A percentile compares a stretch with the other conserved stretches of the same genome.
Evolutionary conservation across 441 rosid genomes (phyloP).

Genomic region (Euphorbia corollata): DNA sequence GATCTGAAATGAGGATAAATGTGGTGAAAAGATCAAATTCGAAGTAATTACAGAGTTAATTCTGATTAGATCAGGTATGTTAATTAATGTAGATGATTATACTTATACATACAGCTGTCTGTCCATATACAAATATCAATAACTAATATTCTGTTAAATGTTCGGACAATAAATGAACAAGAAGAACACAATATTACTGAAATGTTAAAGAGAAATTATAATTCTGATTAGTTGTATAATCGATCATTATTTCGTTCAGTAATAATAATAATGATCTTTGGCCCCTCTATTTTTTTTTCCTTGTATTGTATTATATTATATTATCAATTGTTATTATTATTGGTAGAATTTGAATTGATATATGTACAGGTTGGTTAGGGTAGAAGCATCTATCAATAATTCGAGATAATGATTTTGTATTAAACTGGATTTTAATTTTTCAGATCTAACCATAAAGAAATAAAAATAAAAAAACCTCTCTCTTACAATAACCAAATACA

Average conservation of each 20-base stretch:
- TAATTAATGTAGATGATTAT: conserved; percentile 1
- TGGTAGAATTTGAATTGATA: too few relatives aligned
- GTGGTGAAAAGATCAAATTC: too few relatives aligned
- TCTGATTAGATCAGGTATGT: background rate
- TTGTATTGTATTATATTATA: too few relatives aligned
- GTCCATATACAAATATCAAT: background rate
- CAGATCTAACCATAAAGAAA: background rate
- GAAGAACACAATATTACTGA: background rate
- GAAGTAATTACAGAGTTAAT: too few relatives aligned
- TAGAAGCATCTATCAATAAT: conserved; percentile 7
- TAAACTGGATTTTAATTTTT: background rate
- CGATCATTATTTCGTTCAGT: conserved; percentile 2
- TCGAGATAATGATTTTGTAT: background rate
- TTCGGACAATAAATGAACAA: background rate
- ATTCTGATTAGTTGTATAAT: too few relatives aligned
- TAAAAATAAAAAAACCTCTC: background rate
- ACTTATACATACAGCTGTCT: too few relatives aligned
- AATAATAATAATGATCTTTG: background rate
- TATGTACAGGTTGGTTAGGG: conserved; percentile 2
- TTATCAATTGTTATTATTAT: too few relatives aligned
- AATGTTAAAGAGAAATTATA: background rate
- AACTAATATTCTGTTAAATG: background rate
- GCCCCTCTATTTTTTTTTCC: too few relatives aligned
- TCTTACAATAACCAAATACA: background rate
- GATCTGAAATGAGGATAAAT: too few relatives aligned